These are phyloP conservation scores for Lachancea cidri DNA, from an alignment of 805 yeast genomes.

Conservation along the genomic window DNA sequence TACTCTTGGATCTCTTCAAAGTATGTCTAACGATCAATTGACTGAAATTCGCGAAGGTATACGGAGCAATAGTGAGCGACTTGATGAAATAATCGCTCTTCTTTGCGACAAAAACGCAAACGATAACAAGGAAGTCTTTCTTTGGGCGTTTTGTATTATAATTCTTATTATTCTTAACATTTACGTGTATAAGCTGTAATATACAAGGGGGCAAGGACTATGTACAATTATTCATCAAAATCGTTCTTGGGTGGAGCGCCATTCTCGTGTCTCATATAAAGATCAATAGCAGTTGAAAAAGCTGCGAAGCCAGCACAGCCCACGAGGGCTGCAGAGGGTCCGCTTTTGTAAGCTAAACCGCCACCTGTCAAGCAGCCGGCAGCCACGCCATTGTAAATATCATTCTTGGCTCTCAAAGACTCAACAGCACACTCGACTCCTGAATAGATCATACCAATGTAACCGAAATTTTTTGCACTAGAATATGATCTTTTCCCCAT, in stretches of 20 bases:
- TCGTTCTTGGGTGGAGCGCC: slow-evolving; percentile 83
- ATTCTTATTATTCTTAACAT: slow-evolving; percentile 24
- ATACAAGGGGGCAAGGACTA: slow-evolving; percentile 4
- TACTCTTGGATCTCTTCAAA: too few relatives aligned
- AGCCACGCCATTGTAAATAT: slow-evolving; percentile 81
- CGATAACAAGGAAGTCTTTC: slow-evolving; percentile 9
- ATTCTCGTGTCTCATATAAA: slow-evolving; percentile 79
- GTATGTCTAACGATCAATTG: background rate
- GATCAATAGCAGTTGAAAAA: slow-evolving; percentile 81
- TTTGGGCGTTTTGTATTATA: slow-evolving; percentile 31
- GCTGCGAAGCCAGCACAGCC: slow-evolving; percentile 99
- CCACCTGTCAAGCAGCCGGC: slow-evolving; percentile 99
- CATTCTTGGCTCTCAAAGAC: slow-evolving; percentile 82
- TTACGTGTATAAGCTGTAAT: slow-evolving; percentile 24
- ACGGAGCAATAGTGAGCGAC: slow-evolving; percentile 18
- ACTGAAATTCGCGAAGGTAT: slow-evolving; percentile 3
- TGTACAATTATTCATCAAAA: slow-evolving; percentile 53
- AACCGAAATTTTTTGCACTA: slow-evolving; percentile 91
- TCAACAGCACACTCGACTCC: slow-evolving; percentile 92
- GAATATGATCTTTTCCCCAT: slow-evolving; percentile 87
- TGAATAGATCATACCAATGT: slow-evolving; percentile 82
- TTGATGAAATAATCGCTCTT: slow-evolving; percentile 24
- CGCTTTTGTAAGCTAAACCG: slow-evolving; percentile 85
- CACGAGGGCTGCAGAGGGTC: slow-evolving; percentile 84
- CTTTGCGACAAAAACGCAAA: slow-evolving; percentile 9